Base-by-base conservation (phyloP, 176 grass and related monocot species). In the Oryza meridionalis region DNA sequence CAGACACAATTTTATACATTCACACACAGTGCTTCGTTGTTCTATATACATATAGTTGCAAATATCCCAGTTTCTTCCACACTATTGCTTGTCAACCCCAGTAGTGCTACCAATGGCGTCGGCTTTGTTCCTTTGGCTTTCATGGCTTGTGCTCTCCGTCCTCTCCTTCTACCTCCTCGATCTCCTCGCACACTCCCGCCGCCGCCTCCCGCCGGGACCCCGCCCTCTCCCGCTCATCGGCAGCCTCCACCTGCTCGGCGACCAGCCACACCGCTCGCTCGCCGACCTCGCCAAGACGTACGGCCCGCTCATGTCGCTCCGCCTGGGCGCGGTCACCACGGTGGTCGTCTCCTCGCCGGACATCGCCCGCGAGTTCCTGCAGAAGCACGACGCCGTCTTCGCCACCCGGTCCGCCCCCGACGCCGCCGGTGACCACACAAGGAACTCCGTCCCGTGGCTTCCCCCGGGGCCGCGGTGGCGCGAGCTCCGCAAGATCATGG, bases 331-430 rank as follows among this genome's bases (percentile, higher is more conserved):
- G 24, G 86, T 88, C 22, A 88, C 58, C 80, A 79, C 86, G 5
- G 74, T 84, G 44, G 59, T 84, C 8, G 75, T 49, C 32, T 78
- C 86, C 12, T 88, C 86, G 1, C 45, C 86, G 0, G 68, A 51
- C 3, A 4, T 46, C 7, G 81, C 81, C 61, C 80, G 80, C 2
- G 86, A 88, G 24, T 3, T 88, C 80, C 19, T 88, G 67, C 86
- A 88, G 55, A 55, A 49, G 86, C 86, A 88, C 29, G 86, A 83
- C 68, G 68, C 86, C 17, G 12, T 55, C 17, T 73, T 88, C 21
- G 38, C 78, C 27, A 2, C 24, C 32, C 32, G 74, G 7, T 77
- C 14, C 10, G 2, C 67, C 0, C 59, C 62, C 0, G 58, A 78
- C 75, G 42, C 86, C 0, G 0, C 11, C 0, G 67, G 80, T 7